phyloP scores from a whole-genome alignment of 2,329 filamentous ascomycete species.

The Penicillium glabrum region DNA sequence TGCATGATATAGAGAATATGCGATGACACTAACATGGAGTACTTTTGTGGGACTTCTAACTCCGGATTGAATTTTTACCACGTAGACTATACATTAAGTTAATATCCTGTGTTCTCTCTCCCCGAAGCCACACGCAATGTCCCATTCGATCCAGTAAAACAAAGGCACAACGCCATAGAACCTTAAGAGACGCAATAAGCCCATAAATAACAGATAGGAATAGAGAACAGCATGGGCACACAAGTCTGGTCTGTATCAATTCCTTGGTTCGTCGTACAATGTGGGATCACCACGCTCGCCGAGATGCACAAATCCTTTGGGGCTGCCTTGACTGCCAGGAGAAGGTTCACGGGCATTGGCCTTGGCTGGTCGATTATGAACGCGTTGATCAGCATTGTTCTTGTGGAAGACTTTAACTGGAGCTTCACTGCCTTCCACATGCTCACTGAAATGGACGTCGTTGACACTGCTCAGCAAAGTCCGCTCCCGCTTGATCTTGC shows the following conservation, averaged over 20 bases:
- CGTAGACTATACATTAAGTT: constrained; percentile 3
- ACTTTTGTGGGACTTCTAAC: background rate
- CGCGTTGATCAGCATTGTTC: constrained; percentile 56
- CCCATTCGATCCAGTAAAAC: background rate
- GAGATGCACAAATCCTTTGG: constrained; percentile 77
- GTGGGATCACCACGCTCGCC: constrained; percentile 83
- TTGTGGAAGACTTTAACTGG: constrained; percentile 74
- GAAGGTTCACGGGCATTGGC: constrained; percentile 53
- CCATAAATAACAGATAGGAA: background rate
- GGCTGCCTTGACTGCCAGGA: constrained; percentile 66
- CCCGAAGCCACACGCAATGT: background rate
- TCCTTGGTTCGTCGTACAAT: constrained; percentile 64
- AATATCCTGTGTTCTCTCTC: background rate
- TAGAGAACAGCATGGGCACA: background rate
- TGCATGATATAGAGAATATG: constrained; percentile 2
- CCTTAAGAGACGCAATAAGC: background rate
- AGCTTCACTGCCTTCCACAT: constrained; percentile 57
- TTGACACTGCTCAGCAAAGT: constrained; percentile 84
- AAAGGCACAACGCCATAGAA: background rate
- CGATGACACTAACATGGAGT: background rate
- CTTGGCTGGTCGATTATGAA: constrained; percentile 44
- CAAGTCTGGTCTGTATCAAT: constrained; percentile 31
- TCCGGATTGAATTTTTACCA: background rate
- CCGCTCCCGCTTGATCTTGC: constrained; percentile 77
- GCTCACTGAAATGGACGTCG: constrained; percentile 63